Evolutionary conservation across 2,329 filamentous ascomycete species (phyloP).

Genomic region (Fusarium sp.): DNA sequence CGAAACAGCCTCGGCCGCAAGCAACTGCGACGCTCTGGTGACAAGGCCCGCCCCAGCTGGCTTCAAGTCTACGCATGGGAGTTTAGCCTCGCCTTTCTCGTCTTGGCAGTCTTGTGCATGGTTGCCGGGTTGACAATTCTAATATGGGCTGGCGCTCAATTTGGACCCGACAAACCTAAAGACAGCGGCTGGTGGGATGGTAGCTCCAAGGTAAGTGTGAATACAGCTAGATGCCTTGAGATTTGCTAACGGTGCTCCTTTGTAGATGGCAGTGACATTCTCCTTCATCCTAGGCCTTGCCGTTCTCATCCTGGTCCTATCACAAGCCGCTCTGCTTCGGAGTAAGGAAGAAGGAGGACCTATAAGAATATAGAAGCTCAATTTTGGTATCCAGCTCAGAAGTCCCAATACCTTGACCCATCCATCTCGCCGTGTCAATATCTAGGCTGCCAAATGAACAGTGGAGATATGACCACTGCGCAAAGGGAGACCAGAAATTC

Average conservation of each 20-base stretch:
- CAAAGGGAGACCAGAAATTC: too few relatives aligned
- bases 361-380: background rate
- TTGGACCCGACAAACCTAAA: slow-evolving; percentile 5
- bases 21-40: background rate
- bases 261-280: slow-evolving; percentile 16
- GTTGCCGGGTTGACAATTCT: slow-evolving; percentile 7
- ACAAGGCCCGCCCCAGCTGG: slow-evolving; percentile 5
- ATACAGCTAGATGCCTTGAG: background rate
- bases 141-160: slow-evolving; percentile 10
- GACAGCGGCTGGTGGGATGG: slow-evolving; percentile 11
- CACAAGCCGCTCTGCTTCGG: slow-evolving; percentile 6
- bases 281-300: slow-evolving; percentile 3
- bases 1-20: slow-evolving; percentile 8
- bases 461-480: too few relatives aligned
- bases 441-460: too few relatives aligned
- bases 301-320: background rate
- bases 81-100: slow-evolving; percentile 17
- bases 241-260: background rate
- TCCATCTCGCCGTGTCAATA: too few relatives aligned
- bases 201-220: slow-evolving; percentile 4
- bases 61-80: slow-evolving; percentile 19
- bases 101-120: slow-evolving; percentile 12
- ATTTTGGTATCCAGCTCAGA: background rate
- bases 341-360: background rate
- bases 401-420: too few relatives aligned